A percentile compares a stretch with the other conserved stretches of the same genome.
Evolutionary conservation across 257 asterid genomes (phyloP).

Genomic region (Asclepias syriaca): DNA sequence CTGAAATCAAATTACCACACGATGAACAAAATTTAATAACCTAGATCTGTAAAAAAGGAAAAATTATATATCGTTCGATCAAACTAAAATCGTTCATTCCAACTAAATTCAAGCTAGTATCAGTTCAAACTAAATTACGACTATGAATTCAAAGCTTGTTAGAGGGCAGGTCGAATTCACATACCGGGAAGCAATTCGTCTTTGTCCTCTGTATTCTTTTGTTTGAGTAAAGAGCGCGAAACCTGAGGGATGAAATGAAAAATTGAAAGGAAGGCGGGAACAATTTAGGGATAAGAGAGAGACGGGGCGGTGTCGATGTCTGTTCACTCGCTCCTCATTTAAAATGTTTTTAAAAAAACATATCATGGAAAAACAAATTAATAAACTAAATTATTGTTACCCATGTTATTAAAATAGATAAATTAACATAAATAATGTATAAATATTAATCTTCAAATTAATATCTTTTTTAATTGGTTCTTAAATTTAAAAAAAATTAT

Average conservation of each 20-base stretch:
- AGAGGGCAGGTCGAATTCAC: not conserved
- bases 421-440: too few relatives aligned
- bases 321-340: too few relatives aligned
- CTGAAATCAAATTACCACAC: not conserved
- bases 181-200: not conserved
- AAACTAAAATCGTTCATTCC: not conserved
- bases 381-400: too few relatives aligned
- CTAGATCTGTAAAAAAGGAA: not conserved
- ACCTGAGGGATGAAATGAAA: not conserved
- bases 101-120: not conserved
- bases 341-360: too few relatives aligned
- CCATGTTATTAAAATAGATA: too few relatives aligned
- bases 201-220: not conserved
- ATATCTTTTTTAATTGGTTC: too few relatives aligned
- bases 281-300: not conserved
- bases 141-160: not conserved
- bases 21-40: not conserved
- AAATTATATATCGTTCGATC: not conserved
- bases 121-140: not conserved
- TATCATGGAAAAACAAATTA: too few relatives aligned
- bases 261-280: constrained; percentile 6
- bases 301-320: too few relatives aligned
- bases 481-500: too few relatives aligned
- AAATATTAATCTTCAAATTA: too few relatives aligned
- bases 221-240: not conserved